phyloP scores from a whole-genome alignment of 208 protist genomes.

The Trypanosoma platydactyli region DNA sequence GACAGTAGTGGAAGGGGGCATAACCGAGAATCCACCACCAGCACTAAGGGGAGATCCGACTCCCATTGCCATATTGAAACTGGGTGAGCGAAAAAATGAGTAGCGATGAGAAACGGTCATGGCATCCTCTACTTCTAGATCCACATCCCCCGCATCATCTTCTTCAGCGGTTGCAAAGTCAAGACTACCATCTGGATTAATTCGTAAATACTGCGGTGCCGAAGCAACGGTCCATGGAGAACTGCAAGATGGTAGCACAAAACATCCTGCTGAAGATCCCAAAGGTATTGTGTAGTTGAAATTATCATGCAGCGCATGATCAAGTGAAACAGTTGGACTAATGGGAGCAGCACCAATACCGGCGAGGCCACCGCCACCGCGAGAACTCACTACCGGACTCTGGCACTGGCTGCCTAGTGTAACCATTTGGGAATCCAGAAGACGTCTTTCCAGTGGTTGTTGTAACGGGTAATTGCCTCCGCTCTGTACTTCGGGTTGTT shows the following conservation, averaged over 20 bases:
- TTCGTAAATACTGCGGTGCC: conserved; percentile 74
- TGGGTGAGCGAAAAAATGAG: conserved; percentile 1
- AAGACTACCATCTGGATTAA: conserved; percentile 82
- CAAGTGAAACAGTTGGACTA: conserved; percentile 46
- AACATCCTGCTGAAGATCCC: conserved; percentile 68
- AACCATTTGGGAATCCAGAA: conserved; percentile 11
- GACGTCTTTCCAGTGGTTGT: conserved; percentile 4
- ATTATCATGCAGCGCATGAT: conserved; percentile 76
- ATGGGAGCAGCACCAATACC: conserved; percentile 10
- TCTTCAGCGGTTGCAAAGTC: conserved; percentile 62
- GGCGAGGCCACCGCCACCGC: not conserved
- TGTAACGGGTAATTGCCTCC: conserved; percentile 10
- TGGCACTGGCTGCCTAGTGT: conserved; percentile 4
- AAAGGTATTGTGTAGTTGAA: conserved; percentile 67
- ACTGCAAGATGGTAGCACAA: conserved; percentile 63
- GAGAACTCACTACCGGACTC: conserved; percentile 16
- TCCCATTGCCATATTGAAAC: conserved; percentile 9
- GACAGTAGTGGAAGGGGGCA: no score
- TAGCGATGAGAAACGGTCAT: conserved; percentile 5
- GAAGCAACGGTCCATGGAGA: conserved; percentile 22
- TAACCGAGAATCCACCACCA: not conserved
- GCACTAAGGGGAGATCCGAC: not conserved
- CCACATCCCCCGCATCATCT: conserved; percentile 54
- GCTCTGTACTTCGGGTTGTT: not conserved
- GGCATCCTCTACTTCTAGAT: conserved; percentile 32